phyloP scores from a whole-genome alignment of 345 rosid genomes.

The Syzygium aqueum region DNA sequence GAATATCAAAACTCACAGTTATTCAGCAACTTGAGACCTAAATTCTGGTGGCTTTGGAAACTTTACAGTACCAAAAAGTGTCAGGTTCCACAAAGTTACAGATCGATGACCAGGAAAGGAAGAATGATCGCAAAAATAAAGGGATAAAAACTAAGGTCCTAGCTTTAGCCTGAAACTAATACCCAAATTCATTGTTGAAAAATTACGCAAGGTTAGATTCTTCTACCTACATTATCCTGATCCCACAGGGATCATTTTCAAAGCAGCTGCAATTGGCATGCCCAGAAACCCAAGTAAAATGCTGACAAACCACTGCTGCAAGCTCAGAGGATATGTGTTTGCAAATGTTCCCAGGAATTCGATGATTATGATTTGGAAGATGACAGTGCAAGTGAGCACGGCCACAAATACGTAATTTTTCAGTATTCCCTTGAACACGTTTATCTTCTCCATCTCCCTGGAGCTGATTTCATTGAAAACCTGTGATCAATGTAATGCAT shows the following conservation, averaged over 20 bases:
- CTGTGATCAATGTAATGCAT: neutral
- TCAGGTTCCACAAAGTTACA: neutral
- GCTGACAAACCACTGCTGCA: constrained; percentile 70
- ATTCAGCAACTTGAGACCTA: neutral
- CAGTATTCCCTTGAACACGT: constrained; percentile 61
- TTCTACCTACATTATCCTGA: constrained; percentile 13
- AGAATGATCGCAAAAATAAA: neutral
- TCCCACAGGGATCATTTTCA: constrained; percentile 67
- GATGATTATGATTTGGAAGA: constrained; percentile 61
- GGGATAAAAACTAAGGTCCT: neutral
- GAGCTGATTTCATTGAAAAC: constrained; percentile 78
- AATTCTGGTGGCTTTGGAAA: neutral
- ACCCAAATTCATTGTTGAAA: neutral
- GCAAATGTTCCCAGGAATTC: constrained; percentile 65
- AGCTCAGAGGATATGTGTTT: constrained; percentile 59
- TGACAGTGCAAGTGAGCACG: constrained; percentile 43
- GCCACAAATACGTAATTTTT: constrained; percentile 51
- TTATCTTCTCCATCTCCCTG: constrained; percentile 68
- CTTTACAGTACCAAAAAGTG: neutral
- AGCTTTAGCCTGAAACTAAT: neutral
- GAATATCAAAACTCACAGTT: neutral
- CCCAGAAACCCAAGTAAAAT: constrained; percentile 80
- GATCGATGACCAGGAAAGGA: neutral
- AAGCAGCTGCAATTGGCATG: constrained; percentile 84
- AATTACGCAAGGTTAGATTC: neutral